Base-by-base conservation (phyloP, 306 rosid species). In the Nissolia schottii region DNA sequence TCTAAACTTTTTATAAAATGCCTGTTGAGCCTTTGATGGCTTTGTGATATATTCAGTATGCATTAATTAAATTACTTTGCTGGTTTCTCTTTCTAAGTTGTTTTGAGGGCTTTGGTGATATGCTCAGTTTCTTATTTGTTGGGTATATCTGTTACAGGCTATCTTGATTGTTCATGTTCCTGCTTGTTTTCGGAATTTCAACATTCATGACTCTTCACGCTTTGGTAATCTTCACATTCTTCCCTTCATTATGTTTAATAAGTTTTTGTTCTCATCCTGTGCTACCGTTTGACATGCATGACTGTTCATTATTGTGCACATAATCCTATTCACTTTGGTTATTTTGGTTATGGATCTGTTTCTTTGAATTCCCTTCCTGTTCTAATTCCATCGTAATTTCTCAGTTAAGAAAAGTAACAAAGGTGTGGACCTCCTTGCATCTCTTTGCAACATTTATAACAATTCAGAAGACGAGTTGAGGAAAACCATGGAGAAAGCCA, bases 131-230 rank as follows among this genome's bases (percentile, higher is more conserved):
- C 62, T 77, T 64, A 63, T 73, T 73, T 68, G 72, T 58, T 81
- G 67, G 40, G 8, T 78, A 51, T 66, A 55, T 82, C 50, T 75
- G 69, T 79, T 75, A 27, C 89, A 95, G 99, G 99, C 96, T 25
- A 88, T 95, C 81, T 84, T 95, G 76, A 83, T 95, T 70, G 81
- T 95, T 81, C 99, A 95, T 49, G 78, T 92, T 81, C 99, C 99
- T 18, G 73, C 80, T 73, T 84, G 82, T 25, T 82, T 86, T 79
- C 83, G 93, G 68, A 89, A 78, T 55, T 89, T 88, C 79, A 79
- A 68, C 88, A 88, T 91, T 61, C 77, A 82, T 11, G 99, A 95
- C 55, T 74, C 93, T 45, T 71, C 85, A 45, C 88, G 81, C 66
- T 83, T 91, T 55, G 97, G 99, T 95, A 91, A 81, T 67, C 24